A percentile compares a stretch with the other conserved stretches of the same genome.
Conservation (phyloP, 768 basidiomycete species). For the Amanita exitialis region DNA sequence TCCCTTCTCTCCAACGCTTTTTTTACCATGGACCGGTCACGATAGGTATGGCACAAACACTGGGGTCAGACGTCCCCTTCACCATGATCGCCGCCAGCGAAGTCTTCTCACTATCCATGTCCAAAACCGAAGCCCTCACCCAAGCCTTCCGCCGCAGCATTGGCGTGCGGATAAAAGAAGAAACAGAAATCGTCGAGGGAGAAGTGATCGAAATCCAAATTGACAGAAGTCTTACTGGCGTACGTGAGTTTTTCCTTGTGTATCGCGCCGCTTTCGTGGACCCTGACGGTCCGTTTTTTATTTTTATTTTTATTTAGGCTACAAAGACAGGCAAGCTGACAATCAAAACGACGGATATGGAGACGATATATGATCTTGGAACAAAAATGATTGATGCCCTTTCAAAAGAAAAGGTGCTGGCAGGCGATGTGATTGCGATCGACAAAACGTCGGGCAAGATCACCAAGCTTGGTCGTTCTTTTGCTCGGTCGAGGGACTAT, state of each 20-base stretch:
- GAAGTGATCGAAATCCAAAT: conserved; percentile 99
- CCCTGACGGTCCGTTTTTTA: neutral
- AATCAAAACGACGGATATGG: conserved; percentile 94
- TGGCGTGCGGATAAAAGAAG: conserved; percentile 95
- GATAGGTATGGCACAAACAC: too few species aligned
- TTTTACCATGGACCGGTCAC: conserved; percentile 38
- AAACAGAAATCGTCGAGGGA: conserved; percentile 94
- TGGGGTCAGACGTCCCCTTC: conserved; percentile 93
- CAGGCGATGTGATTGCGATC: conserved; percentile 92
- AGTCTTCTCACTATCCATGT: conserved; percentile 91
- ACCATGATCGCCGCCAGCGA: conserved; percentile 95
- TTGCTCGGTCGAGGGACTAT: conserved; percentile 95
- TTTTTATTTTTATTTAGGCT: too few species aligned
- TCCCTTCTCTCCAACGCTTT: neutral
- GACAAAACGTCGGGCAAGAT: conserved; percentile 98
- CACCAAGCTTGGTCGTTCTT: conserved; percentile 91
- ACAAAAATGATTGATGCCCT: conserved; percentile 99
- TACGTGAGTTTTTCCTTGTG: conserved; percentile 23
- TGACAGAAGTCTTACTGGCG: conserved; percentile 92
- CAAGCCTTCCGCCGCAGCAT: conserved; percentile 85
- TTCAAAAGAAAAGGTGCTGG: conserved; percentile 92
- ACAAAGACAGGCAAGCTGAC: conserved; percentile 97
- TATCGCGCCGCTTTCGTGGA: neutral
- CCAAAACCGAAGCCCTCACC: conserved; percentile 95
- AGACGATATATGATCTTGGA: conserved; percentile 97